A percentile compares a stretch with the other conserved stretches of the same genome.
Conservation (phyloP, 352 stramenopile genomes). For the Phytophthora citrophthora region DNA sequence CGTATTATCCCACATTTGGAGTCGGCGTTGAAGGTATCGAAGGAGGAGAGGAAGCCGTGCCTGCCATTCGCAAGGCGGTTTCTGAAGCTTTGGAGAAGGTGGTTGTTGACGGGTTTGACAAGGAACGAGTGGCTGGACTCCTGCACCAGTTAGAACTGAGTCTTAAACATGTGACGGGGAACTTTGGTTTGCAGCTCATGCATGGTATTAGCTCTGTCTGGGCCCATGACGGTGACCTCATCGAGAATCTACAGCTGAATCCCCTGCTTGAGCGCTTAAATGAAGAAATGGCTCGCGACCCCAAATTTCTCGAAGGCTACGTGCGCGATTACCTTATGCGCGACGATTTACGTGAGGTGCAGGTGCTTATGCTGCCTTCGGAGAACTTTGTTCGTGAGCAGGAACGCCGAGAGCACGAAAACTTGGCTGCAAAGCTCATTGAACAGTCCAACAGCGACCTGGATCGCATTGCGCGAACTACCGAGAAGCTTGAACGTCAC, state of each 20-base stretch:
- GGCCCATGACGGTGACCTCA: slow-evolving; percentile 69
- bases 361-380: slow-evolving; percentile 79
- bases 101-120: slow-evolving; percentile 73
- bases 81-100: slow-evolving; percentile 59
- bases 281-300: slow-evolving; percentile 64
- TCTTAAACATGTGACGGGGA: slow-evolving; percentile 84
- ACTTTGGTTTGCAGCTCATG: slow-evolving; percentile 85
- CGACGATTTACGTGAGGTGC: slow-evolving; percentile 57
- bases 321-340: slow-evolving; percentile 61
- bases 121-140: slow-evolving; percentile 71
- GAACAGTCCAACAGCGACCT: slow-evolving; percentile 61
- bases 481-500: slow-evolving; percentile 60
- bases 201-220: slow-evolving; percentile 74
- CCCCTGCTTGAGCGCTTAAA: slow-evolving; percentile 64
- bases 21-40: slow-evolving; percentile 79
- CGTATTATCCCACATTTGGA: slow-evolving; percentile 79
- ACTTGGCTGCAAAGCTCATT: slow-evolving; percentile 50
- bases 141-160: slow-evolving; percentile 85
- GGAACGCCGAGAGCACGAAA: slow-evolving; percentile 53
- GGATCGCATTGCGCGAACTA: slow-evolving; percentile 54
- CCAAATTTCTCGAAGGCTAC: slow-evolving; percentile 71
- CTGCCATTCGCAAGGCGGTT: slow-evolving; percentile 66
- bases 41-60: slow-evolving; percentile 50
- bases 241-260: slow-evolving; percentile 76
- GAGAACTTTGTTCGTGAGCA: slow-evolving; percentile 66